phyloP scores from a whole-genome alignment of 1,284 basidiomycete genomes.

The Garcileccinum viscosum region DNA sequence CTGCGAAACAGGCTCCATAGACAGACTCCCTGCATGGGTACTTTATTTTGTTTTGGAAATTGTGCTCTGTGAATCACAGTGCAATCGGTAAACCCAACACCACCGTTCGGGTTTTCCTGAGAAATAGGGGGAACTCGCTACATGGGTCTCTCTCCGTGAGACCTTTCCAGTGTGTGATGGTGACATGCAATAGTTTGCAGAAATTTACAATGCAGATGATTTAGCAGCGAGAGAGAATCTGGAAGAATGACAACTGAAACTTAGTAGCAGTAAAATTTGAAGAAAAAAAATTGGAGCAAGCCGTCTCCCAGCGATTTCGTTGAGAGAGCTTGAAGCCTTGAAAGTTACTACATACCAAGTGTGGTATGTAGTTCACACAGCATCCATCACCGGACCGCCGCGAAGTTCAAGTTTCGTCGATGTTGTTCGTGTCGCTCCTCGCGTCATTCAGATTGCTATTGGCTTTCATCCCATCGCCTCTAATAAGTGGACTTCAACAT shows the following conservation, averaged over 20 bases:
- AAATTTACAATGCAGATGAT: not conserved
- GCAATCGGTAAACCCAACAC: not conserved
- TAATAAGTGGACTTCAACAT: constrained; percentile 50
- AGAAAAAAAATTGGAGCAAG: not conserved
- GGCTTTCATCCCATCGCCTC: constrained; percentile 53
- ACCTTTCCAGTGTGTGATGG: not conserved
- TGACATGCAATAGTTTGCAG: not conserved
- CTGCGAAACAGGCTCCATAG: not conserved
- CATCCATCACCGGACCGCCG: not conserved
- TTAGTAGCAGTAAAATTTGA: not conserved
- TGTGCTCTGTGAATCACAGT: not conserved
- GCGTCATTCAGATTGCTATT: constrained; percentile 55
- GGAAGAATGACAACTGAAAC: not conserved
- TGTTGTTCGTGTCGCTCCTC: constrained; percentile 42
- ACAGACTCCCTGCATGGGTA: not conserved
- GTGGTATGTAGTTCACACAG: constrained; percentile 13
- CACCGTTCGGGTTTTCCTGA: not conserved
- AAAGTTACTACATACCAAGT: not conserved
- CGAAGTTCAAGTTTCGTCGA: constrained; percentile 5
- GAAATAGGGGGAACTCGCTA: not conserved
- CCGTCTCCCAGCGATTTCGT: not conserved
- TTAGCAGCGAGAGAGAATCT: not conserved
- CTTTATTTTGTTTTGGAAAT: not conserved
- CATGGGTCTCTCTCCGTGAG: not conserved
- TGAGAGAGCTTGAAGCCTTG: too few relatives aligned